Base-by-base conservation (phyloP, 2,329 filamentous ascomycete species). In the Knufia petricola region DNA sequence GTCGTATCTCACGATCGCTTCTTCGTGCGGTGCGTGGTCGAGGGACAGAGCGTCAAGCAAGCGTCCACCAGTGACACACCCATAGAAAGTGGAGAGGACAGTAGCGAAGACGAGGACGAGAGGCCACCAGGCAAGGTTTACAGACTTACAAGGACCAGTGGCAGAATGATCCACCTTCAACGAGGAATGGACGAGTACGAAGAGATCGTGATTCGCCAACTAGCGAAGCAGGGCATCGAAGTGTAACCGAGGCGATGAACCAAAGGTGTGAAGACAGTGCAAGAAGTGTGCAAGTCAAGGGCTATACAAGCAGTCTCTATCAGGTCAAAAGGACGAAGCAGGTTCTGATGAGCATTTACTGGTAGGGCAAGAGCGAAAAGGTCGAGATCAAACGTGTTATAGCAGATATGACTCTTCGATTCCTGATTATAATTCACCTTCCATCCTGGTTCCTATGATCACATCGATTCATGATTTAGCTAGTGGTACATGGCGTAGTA, bases 1-100 rank as follows among this genome's bases (percentile, higher is more conserved):
- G 67, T 92, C 3, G 82, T 92, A 3, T 87, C 81, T 30, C 87
- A 94, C 68, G 87, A 94, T 63, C 74, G 87, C 26, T 94, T 85
- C 73, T 83, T 94, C 58, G 76, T 92, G 67, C 75, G 82, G 39
- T 80, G 79, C 2, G 84, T 84, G 0, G 72, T 92, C 1, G 82
- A 87, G 60, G 82, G 82, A 1, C 64, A 75, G 40, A 60, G 67
- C 12, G 68, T 66, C 21, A 46, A 38, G 20, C 43, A 46, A 20
- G 43, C 43, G 23, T 46, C 43, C 4, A 23, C 43, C 15, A 15
- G 3, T n/a, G 65, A 67, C 12, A 61, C 9, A 65, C 65, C 42
- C 65, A 66, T 24, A 13, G 64, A 64, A 9, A 66, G 67, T 42
- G 56, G 59, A 8, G 65, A 67, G 23, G 66, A 67, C 28, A 62